A percentile compares a stretch with the other conserved stretches of the same genome.
Evolutionary conservation across 305 asterid species (phyloP).

Genomic region (Fraxinus xanthoxyloides): DNA sequence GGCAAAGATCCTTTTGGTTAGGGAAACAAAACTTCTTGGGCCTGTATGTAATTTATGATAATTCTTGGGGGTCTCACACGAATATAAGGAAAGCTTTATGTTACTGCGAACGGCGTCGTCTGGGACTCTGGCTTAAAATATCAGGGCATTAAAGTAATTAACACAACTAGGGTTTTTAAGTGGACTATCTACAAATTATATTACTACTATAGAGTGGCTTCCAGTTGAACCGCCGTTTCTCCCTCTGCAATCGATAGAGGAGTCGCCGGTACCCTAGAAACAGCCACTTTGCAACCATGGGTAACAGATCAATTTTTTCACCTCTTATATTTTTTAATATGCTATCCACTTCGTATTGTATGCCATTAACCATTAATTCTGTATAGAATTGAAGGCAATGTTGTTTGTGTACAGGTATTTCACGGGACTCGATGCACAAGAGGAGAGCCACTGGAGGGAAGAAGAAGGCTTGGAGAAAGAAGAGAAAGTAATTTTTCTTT

Average conservation of each 20-base stretch:
- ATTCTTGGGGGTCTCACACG: neutral
- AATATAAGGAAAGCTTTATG: neutral
- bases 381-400: slow-evolving; percentile 8
- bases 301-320: slow-evolving; percentile 20
- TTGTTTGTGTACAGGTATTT: slow-evolving; percentile 44
- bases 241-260: neutral
- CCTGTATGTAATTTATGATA: neutral
- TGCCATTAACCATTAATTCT: neutral
- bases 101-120: neutral
- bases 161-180: slow-evolving; percentile 15
- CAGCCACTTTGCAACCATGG: slow-evolving; percentile 43
- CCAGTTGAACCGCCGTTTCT: slow-evolving; percentile 15
- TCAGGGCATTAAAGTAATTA: slow-evolving; percentile 14
- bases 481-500: slow-evolving; percentile 46
- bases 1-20: too few relatives aligned
- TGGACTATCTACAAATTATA: neutral
- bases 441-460: slow-evolving; percentile 78
- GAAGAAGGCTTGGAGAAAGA: slow-evolving; percentile 83
- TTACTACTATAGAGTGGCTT: neutral
- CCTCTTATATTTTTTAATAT: neutral
- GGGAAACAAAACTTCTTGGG: neutral
- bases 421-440: slow-evolving; percentile 79
- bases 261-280: slow-evolving; percentile 21
- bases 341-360: neutral
- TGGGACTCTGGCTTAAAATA: neutral